Conservation (phyloP, 2,329 filamentous ascomycete genomes). For the Claviceps quebecensis region DNA sequence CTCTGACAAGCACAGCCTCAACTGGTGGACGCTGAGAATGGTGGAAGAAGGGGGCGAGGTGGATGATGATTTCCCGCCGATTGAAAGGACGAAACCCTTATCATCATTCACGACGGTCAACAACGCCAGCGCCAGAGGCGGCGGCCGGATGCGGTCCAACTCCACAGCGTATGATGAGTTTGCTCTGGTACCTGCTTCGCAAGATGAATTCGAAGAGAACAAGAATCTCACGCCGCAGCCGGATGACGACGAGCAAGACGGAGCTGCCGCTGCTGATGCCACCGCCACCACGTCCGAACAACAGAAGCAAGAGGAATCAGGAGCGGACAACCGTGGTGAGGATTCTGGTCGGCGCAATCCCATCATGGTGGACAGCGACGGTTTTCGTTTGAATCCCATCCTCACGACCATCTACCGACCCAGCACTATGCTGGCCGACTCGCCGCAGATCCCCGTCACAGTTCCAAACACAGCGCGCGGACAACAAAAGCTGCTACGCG, state of each 20-base stretch:
- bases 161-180: slow-evolving; percentile 75
- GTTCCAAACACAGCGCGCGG: slow-evolving; percentile 37
- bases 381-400: slow-evolving; percentile 41
- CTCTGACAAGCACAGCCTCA: slow-evolving; percentile 57
- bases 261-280: slow-evolving; percentile 14
- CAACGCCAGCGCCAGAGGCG: slow-evolving; percentile 58
- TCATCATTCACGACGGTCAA: slow-evolving; percentile 71
- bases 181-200: slow-evolving; percentile 58
- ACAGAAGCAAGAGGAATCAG: slow-evolving; percentile 6
- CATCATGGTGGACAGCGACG: slow-evolving; percentile 12
- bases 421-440: slow-evolving; percentile 41
- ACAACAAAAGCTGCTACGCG: slow-evolving; percentile 54
- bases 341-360: no score
- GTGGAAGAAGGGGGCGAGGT: slow-evolving; percentile 74
- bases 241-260: slow-evolving; percentile 45
- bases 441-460: slow-evolving; percentile 33
- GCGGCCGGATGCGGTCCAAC: slow-evolving; percentile 46
- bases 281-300: slow-evolving; percentile 4
- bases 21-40: slow-evolving; percentile 72
- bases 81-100: slow-evolving; percentile 61
- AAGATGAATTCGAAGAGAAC: slow-evolving; percentile 55
- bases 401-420: slow-evolving; percentile 45
- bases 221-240: slow-evolving; percentile 54
- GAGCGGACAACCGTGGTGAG: no score
- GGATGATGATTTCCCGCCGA: slow-evolving; percentile 70